Evolutionary conservation across 1,284 basidiomycete genomes (phyloP), one percentile per base, ranked within the genome.

Genomic region (Apiotrichum montevideense): DNA sequence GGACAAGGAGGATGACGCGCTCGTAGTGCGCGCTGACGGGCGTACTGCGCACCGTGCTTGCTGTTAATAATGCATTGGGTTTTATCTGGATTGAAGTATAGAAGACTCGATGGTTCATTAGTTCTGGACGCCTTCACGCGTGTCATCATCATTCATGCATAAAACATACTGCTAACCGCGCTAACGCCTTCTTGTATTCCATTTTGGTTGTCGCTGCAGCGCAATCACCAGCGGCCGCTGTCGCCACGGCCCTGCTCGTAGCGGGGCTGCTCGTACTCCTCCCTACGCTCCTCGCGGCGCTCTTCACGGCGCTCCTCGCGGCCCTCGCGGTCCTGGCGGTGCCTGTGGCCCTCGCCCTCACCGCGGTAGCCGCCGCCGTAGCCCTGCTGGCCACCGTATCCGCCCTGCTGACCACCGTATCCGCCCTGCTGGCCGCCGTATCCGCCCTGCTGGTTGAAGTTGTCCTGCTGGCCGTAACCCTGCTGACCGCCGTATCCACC

Each of bases 291-390:
- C 46, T 49, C 53, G 15, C 46, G 10, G 35, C 34, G 41, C 6
- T 55, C 41, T 11, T 55, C 46, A 32, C 53, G 46, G 43, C 53
- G 47, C 32, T 49, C 53, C 40, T 49, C 47, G 8, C 54, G 41
- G 6, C 54, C 35, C 29, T 39, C 51, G 39, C 45, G 32, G 14
- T 39, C n/a, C 21, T 45, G 51, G 45, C 48, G 39, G 48, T 46
- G 44, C 15, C 39, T 46, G 21, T 49, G 37, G 42, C 54, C 35
- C 48, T 53, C 51, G 29, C 57, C 42, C n/a, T 55, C 56, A 42
- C 39, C 53, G 21, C 53, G 21, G 42, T 51, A 35, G 47, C 49
- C 51, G 29, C 57, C 42, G 29, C 52, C 56, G 46, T 29, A 29
- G 29, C 46, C 40, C 29, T 29, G 29, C 29, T 29, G 29, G n/a